Percentiles rank a stretch among this genome's conserved stretches.
Conservation (phyloP, 2,329 filamentous ascomycete genomes). For the Daldinia eschscholtzii region DNA sequence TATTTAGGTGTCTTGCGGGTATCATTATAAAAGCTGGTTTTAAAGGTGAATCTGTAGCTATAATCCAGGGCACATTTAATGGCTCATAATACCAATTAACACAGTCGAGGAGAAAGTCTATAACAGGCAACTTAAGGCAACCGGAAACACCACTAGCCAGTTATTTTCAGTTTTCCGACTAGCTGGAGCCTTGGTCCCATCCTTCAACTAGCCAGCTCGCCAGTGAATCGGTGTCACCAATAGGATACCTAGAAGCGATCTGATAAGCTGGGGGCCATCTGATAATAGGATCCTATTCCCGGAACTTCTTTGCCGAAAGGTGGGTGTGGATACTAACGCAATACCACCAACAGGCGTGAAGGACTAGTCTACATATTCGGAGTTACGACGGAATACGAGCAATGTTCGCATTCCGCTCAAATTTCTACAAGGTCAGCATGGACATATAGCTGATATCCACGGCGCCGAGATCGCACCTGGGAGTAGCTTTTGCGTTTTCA, state of each 20-base stretch:
- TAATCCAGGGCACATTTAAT: no score
- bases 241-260: background rate
- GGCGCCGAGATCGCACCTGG: slow-evolving; percentile 2
- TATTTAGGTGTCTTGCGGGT: no score
- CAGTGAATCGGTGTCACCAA: background rate
- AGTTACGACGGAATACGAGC: slow-evolving; percentile 11
- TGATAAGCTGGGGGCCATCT: slow-evolving; percentile 1
- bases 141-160: no score
- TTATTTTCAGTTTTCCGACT: no score
- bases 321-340: slow-evolving; percentile 1
- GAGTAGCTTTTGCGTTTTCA: background rate
- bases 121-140: no score
- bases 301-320: background rate
- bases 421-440: background rate
- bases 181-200: no score
- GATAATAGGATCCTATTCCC: slow-evolving; percentile 4
- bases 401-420: background rate
- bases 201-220: no score
- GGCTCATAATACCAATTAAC: no score
- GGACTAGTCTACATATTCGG: background rate
- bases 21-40: no score
- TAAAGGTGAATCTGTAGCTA: no score
- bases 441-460: background rate
- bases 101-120: no score
- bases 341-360: slow-evolving; percentile 2